These are phyloP conservation scores for Begonia masoniana DNA, from an alignment of 306 rosid species.

Conservation along the genomic window DNA sequence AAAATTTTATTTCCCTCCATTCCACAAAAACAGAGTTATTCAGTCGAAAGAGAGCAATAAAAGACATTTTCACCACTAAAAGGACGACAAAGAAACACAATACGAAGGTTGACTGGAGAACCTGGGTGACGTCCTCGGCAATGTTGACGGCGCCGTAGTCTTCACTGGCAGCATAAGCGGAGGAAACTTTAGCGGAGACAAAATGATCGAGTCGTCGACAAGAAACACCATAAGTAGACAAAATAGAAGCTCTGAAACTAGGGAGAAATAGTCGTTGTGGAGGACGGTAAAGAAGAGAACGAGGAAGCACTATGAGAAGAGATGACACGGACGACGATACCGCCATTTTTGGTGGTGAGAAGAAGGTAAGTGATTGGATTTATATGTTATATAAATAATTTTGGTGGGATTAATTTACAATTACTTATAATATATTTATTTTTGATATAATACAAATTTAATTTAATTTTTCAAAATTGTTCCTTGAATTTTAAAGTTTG, in stretches of 20 bases:
- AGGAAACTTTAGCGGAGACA: slow-evolving; percentile 18
- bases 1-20: no score
- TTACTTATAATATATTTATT: no score
- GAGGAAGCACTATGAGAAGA: slow-evolving; percentile 16
- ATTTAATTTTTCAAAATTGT: no score
- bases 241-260: slow-evolving; percentile 8
- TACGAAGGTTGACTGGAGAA: slow-evolving; percentile 1
- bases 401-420: no score
- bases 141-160: slow-evolving; percentile 72
- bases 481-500: no score
- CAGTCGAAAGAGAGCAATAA: no score
- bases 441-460: no score
- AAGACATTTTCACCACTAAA: no score
- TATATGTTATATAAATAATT: background rate
- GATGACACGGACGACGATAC: slow-evolving; percentile 10
- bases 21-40: no score
- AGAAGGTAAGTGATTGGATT: slow-evolving; percentile 16
- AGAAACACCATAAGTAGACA: slow-evolving; percentile 6
- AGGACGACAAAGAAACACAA: background rate
- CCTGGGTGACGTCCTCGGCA: slow-evolving; percentile 93
- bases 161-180: slow-evolving; percentile 27
- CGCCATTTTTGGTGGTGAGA: slow-evolving; percentile 2
- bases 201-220: slow-evolving; percentile 1
- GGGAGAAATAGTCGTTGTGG: slow-evolving; percentile 10
- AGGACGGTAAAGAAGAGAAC: slow-evolving; percentile 12